A percentile compares a stretch with the other conserved stretches of the same genome.
phyloP scores from a whole-genome alignment of 192 early-diverging fungal species.

The Hyaloraphidium curvatum region DNA sequence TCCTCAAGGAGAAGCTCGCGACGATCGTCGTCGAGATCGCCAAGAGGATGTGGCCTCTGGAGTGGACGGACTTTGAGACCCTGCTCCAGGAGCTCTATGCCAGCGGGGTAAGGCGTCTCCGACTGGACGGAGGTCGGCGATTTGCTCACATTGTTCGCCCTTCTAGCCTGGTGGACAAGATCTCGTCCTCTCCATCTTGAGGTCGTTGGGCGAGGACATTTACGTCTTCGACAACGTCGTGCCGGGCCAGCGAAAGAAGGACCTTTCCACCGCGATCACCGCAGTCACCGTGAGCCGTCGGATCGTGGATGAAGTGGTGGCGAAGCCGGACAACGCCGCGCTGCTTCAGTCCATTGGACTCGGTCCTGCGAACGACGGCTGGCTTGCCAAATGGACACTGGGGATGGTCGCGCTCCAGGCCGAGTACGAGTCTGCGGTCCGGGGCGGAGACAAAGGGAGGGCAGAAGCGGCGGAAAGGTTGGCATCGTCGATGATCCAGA shows the following conservation, averaged over 20 bases:
- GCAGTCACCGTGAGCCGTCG: constrained; percentile 26
- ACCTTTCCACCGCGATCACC: constrained; percentile 30
- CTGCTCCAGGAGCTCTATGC: constrained; percentile 23
- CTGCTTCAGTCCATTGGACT: constrained; percentile 25
- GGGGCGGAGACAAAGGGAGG: neutral
- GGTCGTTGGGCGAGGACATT: constrained; percentile 37
- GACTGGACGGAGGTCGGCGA: neutral
- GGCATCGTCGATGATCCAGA: constrained; percentile 10
- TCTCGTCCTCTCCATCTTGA: constrained; percentile 26
- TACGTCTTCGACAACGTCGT: constrained; percentile 38
- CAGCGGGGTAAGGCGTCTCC: constrained; percentile 13
- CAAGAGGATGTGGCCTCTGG: constrained; percentile 35
- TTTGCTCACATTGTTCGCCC: neutral
- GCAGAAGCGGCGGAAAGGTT: constrained; percentile 6
- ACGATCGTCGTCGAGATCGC: constrained; percentile 33
- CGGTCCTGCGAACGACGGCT: constrained; percentile 33
- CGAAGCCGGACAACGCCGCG: constrained; percentile 17
- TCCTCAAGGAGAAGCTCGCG: constrained; percentile 41
- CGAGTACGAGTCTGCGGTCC: constrained; percentile 9
- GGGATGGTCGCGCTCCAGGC: constrained; percentile 14
- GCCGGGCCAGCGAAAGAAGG: constrained; percentile 30
- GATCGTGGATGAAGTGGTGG: constrained; percentile 22
- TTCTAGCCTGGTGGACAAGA: constrained; percentile 27
- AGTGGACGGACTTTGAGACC: constrained; percentile 36
- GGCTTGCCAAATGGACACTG: constrained; percentile 22